Base-by-base conservation (phyloP, 306 rosid genomes). In the Parietaria judaica region DNA sequence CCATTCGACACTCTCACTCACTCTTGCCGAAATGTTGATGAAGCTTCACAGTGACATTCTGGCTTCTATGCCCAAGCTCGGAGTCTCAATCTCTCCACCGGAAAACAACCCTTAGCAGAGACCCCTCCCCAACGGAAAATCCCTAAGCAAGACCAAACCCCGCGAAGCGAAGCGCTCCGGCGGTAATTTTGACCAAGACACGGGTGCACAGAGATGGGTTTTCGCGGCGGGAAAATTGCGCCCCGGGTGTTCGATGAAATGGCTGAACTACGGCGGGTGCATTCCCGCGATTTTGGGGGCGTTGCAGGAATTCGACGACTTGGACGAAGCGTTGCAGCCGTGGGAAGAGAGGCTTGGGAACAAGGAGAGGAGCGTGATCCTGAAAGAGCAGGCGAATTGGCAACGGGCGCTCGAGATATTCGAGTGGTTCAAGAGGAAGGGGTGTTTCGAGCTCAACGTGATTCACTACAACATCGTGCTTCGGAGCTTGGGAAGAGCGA, bases 381-480 rank as follows among this genome's bases (percentile, higher is more conserved):
- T 89, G 80, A 89, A 83, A 68, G 78, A 80, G 72, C 96, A 89
- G 72, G 56, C 41, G 66, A 67, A 76, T 52, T 86, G 95, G 85
- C 68, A 74, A 74, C 81, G 87, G 70, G 77, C 89, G 44, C 65
- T 86, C 58, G 76, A 83, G 55, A 72, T 89, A 61, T 86, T 89
- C 54, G 81, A 83, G 67, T 86, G 96, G 31, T 60, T 89, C 54
- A 78, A 81, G 68, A 49, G 62, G n/a, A 75, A 82, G 55, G 87
- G 76, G 65, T 78, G 85, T 61, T 86, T 70, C 69, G 88, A 83
- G 16, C 56, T 86, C 67, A 80, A 89, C 65, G 95, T 83, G 53
- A 86, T 89, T 78, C 95, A 89, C 70, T 89, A 86, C 47, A 89
- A 89, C 59, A 86, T 89, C 47, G 64, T 89, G 79, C 69, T 86